A percentile compares a stretch with the other conserved stretches of the same genome.
Conservation (phyloP, 2,329 filamentous ascomycete species). For the Colletotrichum nymphaeae region DNA sequence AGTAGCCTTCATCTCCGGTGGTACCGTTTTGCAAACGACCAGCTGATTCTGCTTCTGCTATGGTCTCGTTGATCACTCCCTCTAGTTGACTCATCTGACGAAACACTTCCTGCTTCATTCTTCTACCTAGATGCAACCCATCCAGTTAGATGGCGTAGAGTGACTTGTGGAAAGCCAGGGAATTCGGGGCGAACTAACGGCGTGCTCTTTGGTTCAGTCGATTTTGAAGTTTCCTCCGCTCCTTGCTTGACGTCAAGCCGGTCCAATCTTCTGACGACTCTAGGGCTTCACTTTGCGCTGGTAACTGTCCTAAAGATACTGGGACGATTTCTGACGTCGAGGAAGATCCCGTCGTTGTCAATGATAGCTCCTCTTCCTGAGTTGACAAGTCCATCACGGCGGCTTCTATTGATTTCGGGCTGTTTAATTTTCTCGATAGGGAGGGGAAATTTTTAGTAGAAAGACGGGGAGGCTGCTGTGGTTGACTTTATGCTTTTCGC, state of each 20-base stretch:
- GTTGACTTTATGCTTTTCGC: background rate
- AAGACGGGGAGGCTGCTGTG: too few relatives aligned
- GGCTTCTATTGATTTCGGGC: background rate
- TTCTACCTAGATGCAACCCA: background rate
- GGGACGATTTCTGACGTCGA: background rate
- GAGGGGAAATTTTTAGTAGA: background rate
- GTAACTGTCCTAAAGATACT: background rate
- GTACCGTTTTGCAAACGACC: background rate
- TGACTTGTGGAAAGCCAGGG: too few relatives aligned
- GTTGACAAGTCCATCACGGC: background rate
- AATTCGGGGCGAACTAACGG: conserved; percentile 1
- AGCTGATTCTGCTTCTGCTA: background rate
- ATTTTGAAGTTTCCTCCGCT: conserved; percentile 26
- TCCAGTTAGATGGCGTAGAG: background rate
- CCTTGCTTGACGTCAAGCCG: conserved; percentile 16
- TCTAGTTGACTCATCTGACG: background rate
- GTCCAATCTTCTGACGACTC: conserved; percentile 17
- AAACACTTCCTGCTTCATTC: background rate
- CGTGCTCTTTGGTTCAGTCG: conserved; percentile 27
- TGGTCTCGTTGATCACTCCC: background rate
- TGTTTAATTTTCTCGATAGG: background rate
- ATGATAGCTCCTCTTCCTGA: background rate
- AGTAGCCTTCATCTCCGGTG: background rate
- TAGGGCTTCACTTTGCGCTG: background rate
- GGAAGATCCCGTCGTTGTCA: background rate